These are phyloP conservation scores for Gastrodia elata DNA, from an alignment of 106 monocot genomes.

Conservation along the genomic window DNA sequence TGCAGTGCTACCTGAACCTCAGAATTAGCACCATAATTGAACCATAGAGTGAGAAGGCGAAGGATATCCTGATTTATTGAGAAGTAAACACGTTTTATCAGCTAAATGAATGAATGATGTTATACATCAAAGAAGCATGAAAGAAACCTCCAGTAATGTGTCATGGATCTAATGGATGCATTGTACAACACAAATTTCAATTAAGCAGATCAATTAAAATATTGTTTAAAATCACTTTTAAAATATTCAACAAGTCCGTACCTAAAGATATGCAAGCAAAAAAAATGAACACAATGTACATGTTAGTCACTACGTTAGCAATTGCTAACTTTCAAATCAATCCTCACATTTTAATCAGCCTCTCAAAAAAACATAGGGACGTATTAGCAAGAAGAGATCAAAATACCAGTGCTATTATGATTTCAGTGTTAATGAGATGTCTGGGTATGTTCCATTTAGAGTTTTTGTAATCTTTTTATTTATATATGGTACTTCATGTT, in stretches of 20 bases:
- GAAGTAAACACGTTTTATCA: not conserved
- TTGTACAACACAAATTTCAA: conserved; percentile 3
- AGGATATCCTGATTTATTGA: conserved; percentile 69
- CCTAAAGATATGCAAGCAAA: not conserved
- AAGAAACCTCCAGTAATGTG: not conserved
- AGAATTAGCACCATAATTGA: conserved; percentile 89
- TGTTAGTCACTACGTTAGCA: not conserved
- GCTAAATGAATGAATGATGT: not conserved
- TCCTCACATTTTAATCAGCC: not conserved
- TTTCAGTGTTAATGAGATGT: too few species aligned
- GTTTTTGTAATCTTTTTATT: too few species aligned
- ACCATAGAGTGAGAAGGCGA: conserved; percentile 96
- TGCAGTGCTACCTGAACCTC: conserved; percentile 91
- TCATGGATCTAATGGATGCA: not conserved
- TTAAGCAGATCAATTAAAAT: not conserved
- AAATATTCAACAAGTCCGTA: not conserved
- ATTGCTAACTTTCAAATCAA: not conserved
- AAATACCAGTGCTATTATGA: too few species aligned
- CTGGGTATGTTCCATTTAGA: too few species aligned
- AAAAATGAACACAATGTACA: not conserved
- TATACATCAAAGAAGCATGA: not conserved
- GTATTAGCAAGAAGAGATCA: too few species aligned
- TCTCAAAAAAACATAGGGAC: not conserved
- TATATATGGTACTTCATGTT: too few species aligned
- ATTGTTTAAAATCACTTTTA: not conserved